These are phyloP conservation scores for Westerdykella sp. DNA, from an alignment of 2,329 filamentous ascomycete species.

Conservation along the genomic window DNA sequence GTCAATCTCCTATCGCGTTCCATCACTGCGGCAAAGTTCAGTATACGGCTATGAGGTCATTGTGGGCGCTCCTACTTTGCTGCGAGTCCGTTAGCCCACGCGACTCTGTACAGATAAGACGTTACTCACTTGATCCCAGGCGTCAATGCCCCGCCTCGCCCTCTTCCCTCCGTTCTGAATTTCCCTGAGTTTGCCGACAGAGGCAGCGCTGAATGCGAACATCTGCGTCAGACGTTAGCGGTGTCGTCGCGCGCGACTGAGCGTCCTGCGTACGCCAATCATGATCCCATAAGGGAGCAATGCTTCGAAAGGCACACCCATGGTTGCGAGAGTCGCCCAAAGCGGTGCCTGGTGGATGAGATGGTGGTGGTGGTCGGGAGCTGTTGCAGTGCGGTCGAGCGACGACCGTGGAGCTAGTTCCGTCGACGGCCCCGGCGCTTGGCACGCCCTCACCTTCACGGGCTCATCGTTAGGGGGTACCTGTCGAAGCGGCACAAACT, in stretches of 20 bases:
- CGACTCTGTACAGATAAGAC: conserved; percentile 5
- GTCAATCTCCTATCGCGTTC: conserved; percentile 59
- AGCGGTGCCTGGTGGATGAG: conserved; percentile 14
- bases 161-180: conserved; percentile 60
- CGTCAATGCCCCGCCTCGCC: conserved; percentile 53
- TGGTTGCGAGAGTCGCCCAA: conserved; percentile 36
- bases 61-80: conserved; percentile 47
- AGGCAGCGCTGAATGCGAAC: conserved; percentile 55
- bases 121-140: conserved; percentile 57
- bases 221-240: conserved; percentile 42
- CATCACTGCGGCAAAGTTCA: conserved; percentile 51
- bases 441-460: conserved; percentile 12
- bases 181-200: conserved; percentile 52
- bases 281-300: conserved; percentile 60
- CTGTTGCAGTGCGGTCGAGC: conserved; percentile 13
- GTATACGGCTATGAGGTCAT: conserved; percentile 30
- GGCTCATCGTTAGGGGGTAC: conserved; percentile 19
- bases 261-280: conserved; percentile 47
- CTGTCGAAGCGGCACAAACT: conserved; percentile 19
- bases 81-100: conserved; percentile 40
- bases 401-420: conserved; percentile 9
- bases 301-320: conserved; percentile 63
- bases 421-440: conserved; percentile 3
- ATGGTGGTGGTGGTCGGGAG: conserved; percentile 8
- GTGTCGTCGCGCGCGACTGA: conserved; percentile 6